Base-by-base conservation (phyloP, 257 asterid species). In the Capsicum pubescens region DNA sequence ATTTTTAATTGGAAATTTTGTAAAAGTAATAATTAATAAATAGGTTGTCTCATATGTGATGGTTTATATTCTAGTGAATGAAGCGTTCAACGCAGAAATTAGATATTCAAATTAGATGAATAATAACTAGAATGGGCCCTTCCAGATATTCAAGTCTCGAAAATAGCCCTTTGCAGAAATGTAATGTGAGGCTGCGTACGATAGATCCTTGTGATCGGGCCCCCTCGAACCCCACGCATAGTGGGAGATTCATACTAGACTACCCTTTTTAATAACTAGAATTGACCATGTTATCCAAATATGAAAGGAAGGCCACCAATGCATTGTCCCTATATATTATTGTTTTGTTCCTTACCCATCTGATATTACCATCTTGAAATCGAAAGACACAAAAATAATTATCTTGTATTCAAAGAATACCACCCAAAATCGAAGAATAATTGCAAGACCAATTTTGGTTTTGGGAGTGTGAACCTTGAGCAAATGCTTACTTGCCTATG, bases 401-500 rank as follows among this genome's bases (percentile, higher is more conserved):
- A 46, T 71, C 79, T 71, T 46, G 6, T n/a, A 19, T 71, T 46
- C 57, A 71, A 70, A 46, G 10, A 46, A 36, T 46, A 70, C 57
- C 57, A 44, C 56, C 58, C 79, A 36, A 71, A 71, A 57, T 7
- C 4, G 16, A 71, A 71, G 39, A 44, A 46, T 46, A 71, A 46
- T 71, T 46, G 58, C 58, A 46, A 71, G 58, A 46, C 39, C 26
- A 46, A 46, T 71, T 17, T 17, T 10, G 39, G 19, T 74, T 50
- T 21, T 50, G 80, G 80, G 44, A 74, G 35, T 21, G 80, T 13
- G 60, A 74, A 74, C 21, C 60, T 74, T 74, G 80, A 52, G 19
- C 58, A 72, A 46, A 72, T 19, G 80, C 59, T 46, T 72, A 17
- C 80, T 74, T 74, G 60, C 60, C 80, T 74, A 74, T 74, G 19